Evolutionary conservation across 345 rosid genomes (phyloP).

Genomic region (Microcos paniculata): DNA sequence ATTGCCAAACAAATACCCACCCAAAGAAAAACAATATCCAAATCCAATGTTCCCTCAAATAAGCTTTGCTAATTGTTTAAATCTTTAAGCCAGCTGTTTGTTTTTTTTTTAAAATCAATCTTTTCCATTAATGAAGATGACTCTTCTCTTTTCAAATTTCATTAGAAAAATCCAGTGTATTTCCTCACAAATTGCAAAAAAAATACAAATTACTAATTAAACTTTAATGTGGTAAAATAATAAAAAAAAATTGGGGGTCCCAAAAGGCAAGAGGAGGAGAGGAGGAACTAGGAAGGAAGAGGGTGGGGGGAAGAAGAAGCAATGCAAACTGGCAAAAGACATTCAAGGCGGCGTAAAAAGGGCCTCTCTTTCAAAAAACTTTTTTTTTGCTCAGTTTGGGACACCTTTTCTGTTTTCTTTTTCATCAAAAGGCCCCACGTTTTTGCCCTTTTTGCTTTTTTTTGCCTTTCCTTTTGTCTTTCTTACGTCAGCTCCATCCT

Average conservation of each 20-base stretch:
- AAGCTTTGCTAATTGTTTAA: neutral
- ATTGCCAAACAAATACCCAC: neutral
- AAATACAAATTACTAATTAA: neutral
- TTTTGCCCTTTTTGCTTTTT: neutral
- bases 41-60: neutral
- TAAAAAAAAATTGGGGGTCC: neutral
- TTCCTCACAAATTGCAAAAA: neutral
- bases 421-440: neutral
- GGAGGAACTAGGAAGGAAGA: no score
- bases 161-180: neutral
- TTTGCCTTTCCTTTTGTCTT: conserved; percentile 5
- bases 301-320: no score
- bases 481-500: conserved; percentile 33
- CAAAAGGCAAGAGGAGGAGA: no score
- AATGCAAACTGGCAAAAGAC: conserved; percentile 26
- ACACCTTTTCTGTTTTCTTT: neutral
- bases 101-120: no score
- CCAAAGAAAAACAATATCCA: neutral
- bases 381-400: neutral
- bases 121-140: neutral
- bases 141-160: neutral
- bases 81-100: neutral
- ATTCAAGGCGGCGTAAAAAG: conserved; percentile 58
- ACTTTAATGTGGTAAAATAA: neutral
- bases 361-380: neutral